phyloP scores from a whole-genome alignment of 139 green algal genomes.

The Chloropicon primus region DNA sequence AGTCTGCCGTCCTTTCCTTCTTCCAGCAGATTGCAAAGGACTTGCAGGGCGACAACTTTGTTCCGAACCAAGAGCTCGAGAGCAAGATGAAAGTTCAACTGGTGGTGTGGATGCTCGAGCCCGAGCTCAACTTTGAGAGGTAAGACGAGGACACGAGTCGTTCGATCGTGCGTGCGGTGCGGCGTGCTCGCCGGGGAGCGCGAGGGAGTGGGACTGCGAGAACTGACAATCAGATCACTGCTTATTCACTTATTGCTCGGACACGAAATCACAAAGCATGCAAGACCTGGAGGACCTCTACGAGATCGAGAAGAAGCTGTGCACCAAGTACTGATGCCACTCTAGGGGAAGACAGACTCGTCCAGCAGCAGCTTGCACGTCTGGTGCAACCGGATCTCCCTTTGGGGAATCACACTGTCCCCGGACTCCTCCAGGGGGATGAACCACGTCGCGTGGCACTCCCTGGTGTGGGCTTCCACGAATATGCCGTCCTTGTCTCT shows the following conservation, averaged over 20 bases:
- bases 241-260: no score
- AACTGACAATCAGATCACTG: no score
- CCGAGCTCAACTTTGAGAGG: background rate
- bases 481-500: background rate
- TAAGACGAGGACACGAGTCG: no score
- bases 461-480: background rate
- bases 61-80: background rate
- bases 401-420: background rate
- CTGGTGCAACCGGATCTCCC: background rate
- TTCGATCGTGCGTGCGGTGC: no score
- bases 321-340: background rate
- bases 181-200: no score
- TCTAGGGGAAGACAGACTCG: background rate
- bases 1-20: background rate
- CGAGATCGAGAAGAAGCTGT: background rate
- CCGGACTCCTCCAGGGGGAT: background rate
- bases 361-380: background rate
- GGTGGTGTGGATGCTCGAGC: background rate
- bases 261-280: no score
- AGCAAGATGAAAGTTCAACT: background rate
- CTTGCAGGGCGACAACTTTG: background rate
- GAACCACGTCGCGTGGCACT: background rate
- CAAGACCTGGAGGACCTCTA: background rate
- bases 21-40: background rate
- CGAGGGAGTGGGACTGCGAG: no score